Conservation (phyloP, 805 yeast species). For the Jamesozyma spencerorum region DNA sequence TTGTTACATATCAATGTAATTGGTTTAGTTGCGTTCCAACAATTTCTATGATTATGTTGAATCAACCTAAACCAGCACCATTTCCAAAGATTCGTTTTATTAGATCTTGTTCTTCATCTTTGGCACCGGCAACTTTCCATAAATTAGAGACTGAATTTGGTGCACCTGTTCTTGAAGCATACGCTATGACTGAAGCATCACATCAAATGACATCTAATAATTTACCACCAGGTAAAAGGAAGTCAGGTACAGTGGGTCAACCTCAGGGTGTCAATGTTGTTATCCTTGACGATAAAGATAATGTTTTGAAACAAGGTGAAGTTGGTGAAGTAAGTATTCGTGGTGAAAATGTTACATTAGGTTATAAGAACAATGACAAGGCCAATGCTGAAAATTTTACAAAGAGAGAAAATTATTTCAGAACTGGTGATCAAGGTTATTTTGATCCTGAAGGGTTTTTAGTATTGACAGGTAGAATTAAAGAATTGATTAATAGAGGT, state of each 20-base stretch:
- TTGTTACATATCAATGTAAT: constrained; percentile 39
- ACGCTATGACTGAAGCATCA: constrained; percentile 77
- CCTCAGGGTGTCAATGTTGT: constrained; percentile 61
- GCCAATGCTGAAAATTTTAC: constrained; percentile 65
- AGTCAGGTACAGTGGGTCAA: constrained; percentile 65
- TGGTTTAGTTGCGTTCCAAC: constrained; percentile 80
- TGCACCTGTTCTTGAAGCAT: constrained; percentile 68
- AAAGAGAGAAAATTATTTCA: constrained; percentile 45
- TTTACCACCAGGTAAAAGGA: constrained; percentile 53
- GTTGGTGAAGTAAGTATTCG: constrained; percentile 63
- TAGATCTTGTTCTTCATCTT: constrained; percentile 62
- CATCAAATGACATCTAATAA: constrained; percentile 72
- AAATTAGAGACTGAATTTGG: constrained; percentile 47
- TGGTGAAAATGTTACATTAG: constrained; percentile 62
- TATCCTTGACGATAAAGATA: constrained; percentile 43
- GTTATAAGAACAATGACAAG: constrained; percentile 61
- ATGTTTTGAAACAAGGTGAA: constrained; percentile 39
- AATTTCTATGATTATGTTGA: constrained; percentile 57
- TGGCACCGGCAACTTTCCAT: constrained; percentile 56
- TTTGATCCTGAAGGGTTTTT: constrained; percentile 51
- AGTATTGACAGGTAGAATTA: constrained; percentile 58
- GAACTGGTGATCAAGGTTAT: constrained; percentile 73
- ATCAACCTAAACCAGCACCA: constrained; percentile 39
- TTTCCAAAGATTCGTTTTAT: constrained; percentile 54
- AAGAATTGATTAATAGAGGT: constrained; percentile 67